Evolutionary conservation across 2,329 filamentous ascomycete species (phyloP), one percentile per base, ranked within the genome.

Genomic region (Fusarium floridanum): DNA sequence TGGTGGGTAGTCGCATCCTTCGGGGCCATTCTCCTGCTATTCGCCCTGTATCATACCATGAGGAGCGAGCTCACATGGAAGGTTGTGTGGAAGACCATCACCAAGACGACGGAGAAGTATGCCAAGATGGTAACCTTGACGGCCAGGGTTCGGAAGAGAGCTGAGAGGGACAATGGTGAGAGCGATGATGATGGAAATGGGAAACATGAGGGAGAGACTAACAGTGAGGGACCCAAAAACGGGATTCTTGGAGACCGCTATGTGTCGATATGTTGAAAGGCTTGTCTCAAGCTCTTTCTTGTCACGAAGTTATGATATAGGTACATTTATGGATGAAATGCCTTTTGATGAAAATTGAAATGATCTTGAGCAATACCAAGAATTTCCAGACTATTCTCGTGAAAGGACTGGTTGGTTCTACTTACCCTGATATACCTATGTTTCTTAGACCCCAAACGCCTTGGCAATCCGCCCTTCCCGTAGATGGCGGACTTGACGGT

Each of bases 1-100:
- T 61, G 59, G 59, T 61, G 59, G 59, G 59, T 27, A 8, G 27
- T 61, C 3, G 36, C 36, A 27, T 61, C 59, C 4, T 29, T 61
- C 5, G 17, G 39, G 12, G 59, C 59, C 8, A 20, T 61, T 3
- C 39, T 45, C 12, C n/a, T 61, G 6, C 14, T 81, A 76, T 27
- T 59, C 3, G 22, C 36, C 6, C 14, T 59, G 10, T 59, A 39
- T 22, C 36, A 27, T 11, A 27, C 36, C 22, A 59, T 59, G 56
- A 59, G 56, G 4, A 53, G 48, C 7, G 48, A 53, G 48, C 48
- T 53, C 48, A 53, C 48, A n/a, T 53, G 48, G 48, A 53, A 53
- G 27, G 48, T 53, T 14, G 48, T 53, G 27, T 53, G 48, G 48
- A 53, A 53, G 48, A 53, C 48, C 27, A 53, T 53, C 17, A 53